Base-by-base conservation (phyloP, 257 asterid genomes). In the Apocynum venetum region DNA sequence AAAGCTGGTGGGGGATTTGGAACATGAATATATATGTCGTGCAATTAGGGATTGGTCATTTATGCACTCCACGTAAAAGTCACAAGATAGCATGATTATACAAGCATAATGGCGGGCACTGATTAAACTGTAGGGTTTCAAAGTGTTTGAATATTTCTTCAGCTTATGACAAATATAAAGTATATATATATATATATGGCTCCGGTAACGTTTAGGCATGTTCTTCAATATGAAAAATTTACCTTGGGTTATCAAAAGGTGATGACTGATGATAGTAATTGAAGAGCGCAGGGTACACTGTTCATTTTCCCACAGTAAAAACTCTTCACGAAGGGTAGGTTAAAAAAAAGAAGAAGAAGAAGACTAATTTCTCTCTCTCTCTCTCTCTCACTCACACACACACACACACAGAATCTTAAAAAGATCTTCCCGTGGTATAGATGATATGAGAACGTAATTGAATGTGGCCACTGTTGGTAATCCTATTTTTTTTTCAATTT, bases 51-150 rank as follows among this genome's bases (percentile, higher is more conserved):
- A 80, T 80, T 67, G 78, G 77, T 35, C 25, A 65, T 40, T 3
- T 59, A 59, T 77, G 84, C 82, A 82, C 38, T 63, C 57, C 77
- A 74, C 75, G 71, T 80, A 76, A 64, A 86, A 65, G 56, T 74
- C 86, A 82, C 77, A 70, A 7, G 64, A 63, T 53, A 41, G 43
- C 52, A 40, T 51, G 52, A 66, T 76, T 64, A 52, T 15, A 43
- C 44, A 20, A 6, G 52, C 72, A 61, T 6, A 56, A 68, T 57
- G 63, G 81, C 71, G 49, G 43, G 73, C 73, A 64, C 2, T 41
- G 49, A 76, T 65, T 65, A 19, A 47, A 61, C 43, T 10, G 56
- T 38, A 49, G 67, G 73, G 60, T 7, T 75, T 56, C 63, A 12
- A 52, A 65, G 61, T 63, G 63, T 57, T 72, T 47, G 11, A 63